Percentiles rank a stretch among this genome's conserved stretches.
phyloP scores from a whole-genome alignment of 2,329 filamentous ascomycete genomes.

The Emergomyces pasteurianus region DNA sequence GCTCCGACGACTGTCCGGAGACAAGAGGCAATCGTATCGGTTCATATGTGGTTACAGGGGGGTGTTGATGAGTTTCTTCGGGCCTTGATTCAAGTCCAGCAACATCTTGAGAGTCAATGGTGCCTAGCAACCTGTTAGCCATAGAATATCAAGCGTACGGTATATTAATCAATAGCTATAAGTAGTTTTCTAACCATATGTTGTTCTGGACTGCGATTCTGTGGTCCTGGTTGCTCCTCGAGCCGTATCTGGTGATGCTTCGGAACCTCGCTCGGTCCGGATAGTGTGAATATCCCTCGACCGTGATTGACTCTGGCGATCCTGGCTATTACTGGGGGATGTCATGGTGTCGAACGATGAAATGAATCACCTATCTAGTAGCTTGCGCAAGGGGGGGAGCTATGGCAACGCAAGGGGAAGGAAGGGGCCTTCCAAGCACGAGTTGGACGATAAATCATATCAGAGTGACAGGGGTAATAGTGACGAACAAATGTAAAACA shows the following conservation, averaged over 20 bases:
- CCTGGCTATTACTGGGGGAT: constrained; percentile 4
- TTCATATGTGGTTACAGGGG: constrained; percentile 10
- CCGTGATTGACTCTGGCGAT: neutral
- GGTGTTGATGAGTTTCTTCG: neutral
- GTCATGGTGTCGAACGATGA: constrained; percentile 5
- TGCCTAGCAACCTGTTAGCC: constrained; percentile 12
- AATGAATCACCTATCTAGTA: neutral
- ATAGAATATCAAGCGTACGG: neutral
- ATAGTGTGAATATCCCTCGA: constrained; percentile 3
- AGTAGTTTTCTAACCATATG: constrained; percentile 1
- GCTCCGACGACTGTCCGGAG: constrained; percentile 21
- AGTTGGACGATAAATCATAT: neutral
- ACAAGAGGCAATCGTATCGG: constrained; percentile 35
- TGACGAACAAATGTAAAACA: neutral
- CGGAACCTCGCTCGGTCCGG: neutral
- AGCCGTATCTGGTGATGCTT: neutral
- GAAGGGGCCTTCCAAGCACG: neutral
- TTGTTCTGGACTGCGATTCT: neutral
- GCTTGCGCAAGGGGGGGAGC: neutral
- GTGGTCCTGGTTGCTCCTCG: neutral
- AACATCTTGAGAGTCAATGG: constrained; percentile 18
- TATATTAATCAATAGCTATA: neutral
- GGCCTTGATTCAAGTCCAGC: constrained; percentile 2
- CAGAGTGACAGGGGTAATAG: neutral
- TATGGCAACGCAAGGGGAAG: neutral